Percentiles rank a stretch among this genome's conserved stretches.
phyloP scores from a whole-genome alignment of 176 grass and related monocot genomes.

The Guadua angustifolia region DNA sequence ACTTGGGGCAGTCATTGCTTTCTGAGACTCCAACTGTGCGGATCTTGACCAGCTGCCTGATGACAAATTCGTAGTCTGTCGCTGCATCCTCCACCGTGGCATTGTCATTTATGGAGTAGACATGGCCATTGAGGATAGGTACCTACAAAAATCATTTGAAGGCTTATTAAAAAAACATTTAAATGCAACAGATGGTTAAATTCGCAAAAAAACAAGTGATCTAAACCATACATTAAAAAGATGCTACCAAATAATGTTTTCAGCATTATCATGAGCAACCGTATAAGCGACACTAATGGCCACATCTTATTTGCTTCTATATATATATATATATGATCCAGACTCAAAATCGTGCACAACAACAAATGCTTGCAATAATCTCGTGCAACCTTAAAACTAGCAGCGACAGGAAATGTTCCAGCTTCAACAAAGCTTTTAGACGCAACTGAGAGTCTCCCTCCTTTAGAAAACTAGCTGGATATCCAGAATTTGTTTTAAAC shows the following conservation, averaged over 20 bases:
- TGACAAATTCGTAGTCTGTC: slow-evolving; percentile 74
- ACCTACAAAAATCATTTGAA: slow-evolving; percentile 48
- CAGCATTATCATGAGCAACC: background rate
- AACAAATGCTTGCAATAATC: background rate
- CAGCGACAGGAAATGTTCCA: background rate
- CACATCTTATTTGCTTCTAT: slow-evolving; percentile 16
- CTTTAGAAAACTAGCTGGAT: background rate
- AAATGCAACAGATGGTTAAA: slow-evolving; percentile 20
- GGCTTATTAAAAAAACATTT: background rate
- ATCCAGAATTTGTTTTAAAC: slow-evolving; percentile 15
- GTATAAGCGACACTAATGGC: background rate
- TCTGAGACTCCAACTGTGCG: slow-evolving; percentile 74
- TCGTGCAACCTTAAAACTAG: slow-evolving; percentile 16
- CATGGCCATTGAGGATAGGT: slow-evolving; percentile 64
- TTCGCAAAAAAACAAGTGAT: slow-evolving; percentile 5
- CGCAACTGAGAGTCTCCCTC: background rate
- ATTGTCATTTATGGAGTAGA: slow-evolving; percentile 88
- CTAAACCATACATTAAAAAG: background rate
- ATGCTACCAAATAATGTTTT: background rate
- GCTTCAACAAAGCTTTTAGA: background rate
- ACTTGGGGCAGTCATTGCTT: slow-evolving; percentile 78
- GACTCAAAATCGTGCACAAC: background rate
- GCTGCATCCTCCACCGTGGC: slow-evolving; percentile 74
- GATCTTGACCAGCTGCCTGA: slow-evolving; percentile 82
- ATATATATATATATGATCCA: background rate